Evolutionary conservation across 2,329 filamentous ascomycete species (phyloP).

Genomic region (Pyrenochaeta sp.): DNA sequence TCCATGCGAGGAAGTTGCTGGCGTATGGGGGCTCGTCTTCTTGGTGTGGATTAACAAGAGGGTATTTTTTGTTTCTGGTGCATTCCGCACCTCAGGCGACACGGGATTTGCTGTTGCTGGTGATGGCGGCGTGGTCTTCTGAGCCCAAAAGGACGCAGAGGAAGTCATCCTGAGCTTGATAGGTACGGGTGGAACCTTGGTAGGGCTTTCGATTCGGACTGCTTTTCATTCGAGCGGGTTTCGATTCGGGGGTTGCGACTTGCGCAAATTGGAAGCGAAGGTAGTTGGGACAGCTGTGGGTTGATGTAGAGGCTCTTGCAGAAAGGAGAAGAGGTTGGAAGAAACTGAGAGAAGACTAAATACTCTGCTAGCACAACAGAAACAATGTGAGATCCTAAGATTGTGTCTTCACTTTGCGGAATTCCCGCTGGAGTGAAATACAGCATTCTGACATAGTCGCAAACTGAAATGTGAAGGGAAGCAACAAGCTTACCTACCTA

Average conservation of each 20-base stretch:
- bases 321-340: neutral
- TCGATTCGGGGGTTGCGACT: no score
- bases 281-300: neutral
- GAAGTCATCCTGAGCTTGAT: neutral
- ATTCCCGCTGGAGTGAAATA: no score
- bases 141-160: conserved; percentile 6
- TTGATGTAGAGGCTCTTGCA: neutral
- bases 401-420: neutral
- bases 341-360: neutral
- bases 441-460: no score
- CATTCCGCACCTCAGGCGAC: conserved; percentile 12
- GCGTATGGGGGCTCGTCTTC: conserved; percentile 1
- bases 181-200: no score
- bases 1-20: neutral
- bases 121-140: neutral
- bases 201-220: no score
- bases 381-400: no score
- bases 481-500: no score
- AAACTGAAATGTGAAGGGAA: no score
- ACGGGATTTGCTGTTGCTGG: conserved; percentile 2
- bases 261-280: no score
- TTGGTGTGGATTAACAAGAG: conserved; percentile 7
- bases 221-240: no score
- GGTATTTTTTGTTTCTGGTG: conserved; percentile 6
- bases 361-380: no score